phyloP scores from a whole-genome alignment of 306 rosid species.

The Calophaca sinica region DNA sequence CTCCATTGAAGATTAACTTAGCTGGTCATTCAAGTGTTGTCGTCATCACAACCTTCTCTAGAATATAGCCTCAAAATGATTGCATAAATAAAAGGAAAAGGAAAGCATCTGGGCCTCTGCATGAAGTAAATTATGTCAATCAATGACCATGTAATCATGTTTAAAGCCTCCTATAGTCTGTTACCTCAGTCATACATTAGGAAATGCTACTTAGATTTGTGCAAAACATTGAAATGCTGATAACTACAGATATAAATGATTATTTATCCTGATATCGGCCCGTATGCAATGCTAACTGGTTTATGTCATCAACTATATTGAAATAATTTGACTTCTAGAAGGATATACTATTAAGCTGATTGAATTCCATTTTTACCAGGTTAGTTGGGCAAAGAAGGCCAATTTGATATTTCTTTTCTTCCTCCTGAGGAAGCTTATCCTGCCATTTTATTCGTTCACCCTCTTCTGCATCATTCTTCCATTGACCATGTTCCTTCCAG shows the following conservation, averaged over 20 bases:
- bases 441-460: slow-evolving; percentile 97
- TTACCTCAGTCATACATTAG: slow-evolving; percentile 13
- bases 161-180: background rate
- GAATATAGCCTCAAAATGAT: background rate
- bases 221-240: slow-evolving; percentile 5
- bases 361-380: slow-evolving; percentile 61
- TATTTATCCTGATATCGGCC: background rate
- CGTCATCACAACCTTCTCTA: background rate
- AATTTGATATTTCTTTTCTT: slow-evolving; percentile 93
- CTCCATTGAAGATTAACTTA: slow-evolving; percentile 9
- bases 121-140: slow-evolving; percentile 36
- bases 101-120: slow-evolving; percentile 14
- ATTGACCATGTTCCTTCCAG: slow-evolving; percentile 96
- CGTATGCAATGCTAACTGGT: slow-evolving; percentile 29
- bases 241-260: background rate
- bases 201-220: slow-evolving; percentile 28
- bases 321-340: slow-evolving; percentile 42
- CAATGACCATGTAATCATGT: slow-evolving; percentile 9
- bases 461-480: slow-evolving; percentile 99
- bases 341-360: slow-evolving; percentile 32
- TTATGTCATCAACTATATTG: too few relatives aligned
- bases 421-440: slow-evolving; percentile 93
- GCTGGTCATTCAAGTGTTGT: background rate
- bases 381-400: slow-evolving; percentile 79
- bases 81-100: background rate